Conservation (phyloP, 768 basidiomycete genomes). For the Phanerochaete carnosa region DNA sequence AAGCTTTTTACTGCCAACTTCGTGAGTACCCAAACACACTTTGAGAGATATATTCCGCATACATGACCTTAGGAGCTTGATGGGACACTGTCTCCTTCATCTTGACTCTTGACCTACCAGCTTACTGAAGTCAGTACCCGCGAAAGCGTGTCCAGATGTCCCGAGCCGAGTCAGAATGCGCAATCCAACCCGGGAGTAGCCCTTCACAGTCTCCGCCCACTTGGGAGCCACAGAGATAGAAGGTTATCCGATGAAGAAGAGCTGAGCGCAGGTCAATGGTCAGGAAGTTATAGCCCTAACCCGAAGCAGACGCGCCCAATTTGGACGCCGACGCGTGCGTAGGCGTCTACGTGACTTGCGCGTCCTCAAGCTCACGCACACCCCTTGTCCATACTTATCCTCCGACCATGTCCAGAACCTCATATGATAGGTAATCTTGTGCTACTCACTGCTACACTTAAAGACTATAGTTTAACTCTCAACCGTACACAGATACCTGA, state of each 20-base stretch:
- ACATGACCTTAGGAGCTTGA: constrained; percentile 84
- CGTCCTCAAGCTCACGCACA: constrained; percentile 48
- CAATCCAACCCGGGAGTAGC: not conserved
- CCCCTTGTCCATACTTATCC: constrained; percentile 13
- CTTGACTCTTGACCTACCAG: not conserved
- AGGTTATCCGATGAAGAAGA: no score
- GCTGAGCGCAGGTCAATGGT: not conserved
- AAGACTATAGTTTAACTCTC: no score
- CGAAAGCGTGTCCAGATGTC: not conserved
- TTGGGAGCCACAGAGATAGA: no score
- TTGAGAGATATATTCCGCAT: constrained; percentile 18
- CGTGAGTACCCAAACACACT: no score
- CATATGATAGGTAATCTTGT: constrained; percentile 83
- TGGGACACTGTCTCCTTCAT: constrained; percentile 86
- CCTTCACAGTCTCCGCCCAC: not conserved
- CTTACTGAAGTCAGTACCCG: not conserved
- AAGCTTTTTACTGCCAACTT: constrained; percentile 92
- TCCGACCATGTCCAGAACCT: constrained; percentile 80
- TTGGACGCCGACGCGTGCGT: constrained; percentile 15
- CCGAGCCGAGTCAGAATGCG: not conserved
- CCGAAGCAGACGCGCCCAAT: constrained; percentile 6
- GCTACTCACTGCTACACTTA: no score
- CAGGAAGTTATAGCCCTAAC: constrained; percentile 5
- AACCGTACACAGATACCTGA: constrained; percentile 73
- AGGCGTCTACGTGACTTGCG: constrained; percentile 41